Base-by-base conservation (phyloP, 768 basidiomycete genomes). In the Serendipita sp. region DNA sequence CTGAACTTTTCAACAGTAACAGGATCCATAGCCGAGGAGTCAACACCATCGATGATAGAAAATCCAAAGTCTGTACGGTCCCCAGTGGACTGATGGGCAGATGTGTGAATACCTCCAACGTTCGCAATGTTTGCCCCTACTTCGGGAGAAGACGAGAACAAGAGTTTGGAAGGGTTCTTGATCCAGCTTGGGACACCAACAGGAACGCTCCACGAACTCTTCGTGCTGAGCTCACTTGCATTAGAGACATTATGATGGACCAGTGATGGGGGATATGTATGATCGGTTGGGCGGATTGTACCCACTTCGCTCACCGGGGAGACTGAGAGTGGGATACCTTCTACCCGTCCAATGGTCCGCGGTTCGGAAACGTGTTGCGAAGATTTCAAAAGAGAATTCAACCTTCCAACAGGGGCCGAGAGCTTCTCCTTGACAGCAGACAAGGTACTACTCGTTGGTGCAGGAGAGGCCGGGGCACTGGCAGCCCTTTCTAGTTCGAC, bases 201-300 rank as follows among this genome's bases (percentile, higher is more conserved):
- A 23, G 81, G 82, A 65, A 85, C 81, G 67, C 75, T 80, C 86
- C 86, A 88, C 54, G 74, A 67, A 38, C 76, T 70, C 76, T 78
- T 67, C 77, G 76, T 74, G 74, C 74, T 65, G 52, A 51, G 18
- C 35, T 65, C 34, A 52, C 74, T 81, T 75, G 78, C 79, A 76
- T 75, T 75, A 73, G 73, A 76, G 70, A 72, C 72, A 72, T 69
- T 79, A 41, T 64, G 60, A 30, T 70, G 79, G 78, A 75, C 81
- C 78, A 69, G 18, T 11, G 86, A 84, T 54, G 88, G 88, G 66
- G 88, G 88, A 78, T 90, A 90, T 73, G 88, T 89, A 78, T 89
- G 88, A 69, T 79, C 79, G 66, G 69, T 70, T 38, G 36, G 23
- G 13, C 18, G 35, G 16, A 28, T 13, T 11, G 30, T 58, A 3